Evolutionary conservation across 2,329 filamentous ascomycete genomes (phyloP).

Genomic region (Aspergillus neotritici): DNA sequence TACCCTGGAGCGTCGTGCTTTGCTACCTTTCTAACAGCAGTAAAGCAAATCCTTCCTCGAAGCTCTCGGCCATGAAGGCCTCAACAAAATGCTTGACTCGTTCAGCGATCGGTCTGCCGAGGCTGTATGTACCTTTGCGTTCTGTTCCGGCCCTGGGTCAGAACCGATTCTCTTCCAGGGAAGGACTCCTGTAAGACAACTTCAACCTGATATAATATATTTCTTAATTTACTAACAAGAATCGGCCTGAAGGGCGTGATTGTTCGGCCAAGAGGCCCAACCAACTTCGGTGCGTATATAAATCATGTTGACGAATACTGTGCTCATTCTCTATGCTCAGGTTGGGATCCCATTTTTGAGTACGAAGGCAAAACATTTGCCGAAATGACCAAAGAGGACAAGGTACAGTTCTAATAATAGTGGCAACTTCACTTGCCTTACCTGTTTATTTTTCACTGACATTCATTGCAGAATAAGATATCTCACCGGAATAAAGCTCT

Average conservation of each 20-base stretch:
- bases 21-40: constrained; percentile 4
- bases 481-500: constrained; percentile 88
- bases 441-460: neutral
- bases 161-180: constrained; percentile 89
- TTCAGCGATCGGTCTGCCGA: constrained; percentile 88
- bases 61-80: constrained; percentile 70
- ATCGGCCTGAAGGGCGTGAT: constrained; percentile 60
- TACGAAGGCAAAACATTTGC: constrained; percentile 88
- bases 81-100: constrained; percentile 84
- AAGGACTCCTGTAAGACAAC: constrained; percentile 61
- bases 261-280: constrained; percentile 73
- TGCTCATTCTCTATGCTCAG: constrained; percentile 41
- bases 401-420: constrained; percentile 51
- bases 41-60: constrained; percentile 89
- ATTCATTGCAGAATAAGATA: constrained; percentile 63
- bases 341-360: constrained; percentile 96
- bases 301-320: neutral
- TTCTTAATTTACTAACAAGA: constrained; percentile 3
- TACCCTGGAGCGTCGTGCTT: constrained; percentile 23
- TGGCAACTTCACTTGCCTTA: neutral
- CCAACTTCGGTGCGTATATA: constrained; percentile 66
- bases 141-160: constrained; percentile 76
- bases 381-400: constrained; percentile 88
- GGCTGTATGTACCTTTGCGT: constrained; percentile 94
- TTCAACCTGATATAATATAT: neutral